A percentile compares a stretch with the other conserved stretches of the same genome.
Evolutionary conservation across 768 basidiomycete species (phyloP).

Genomic region (Psilocybe cubensis): DNA sequence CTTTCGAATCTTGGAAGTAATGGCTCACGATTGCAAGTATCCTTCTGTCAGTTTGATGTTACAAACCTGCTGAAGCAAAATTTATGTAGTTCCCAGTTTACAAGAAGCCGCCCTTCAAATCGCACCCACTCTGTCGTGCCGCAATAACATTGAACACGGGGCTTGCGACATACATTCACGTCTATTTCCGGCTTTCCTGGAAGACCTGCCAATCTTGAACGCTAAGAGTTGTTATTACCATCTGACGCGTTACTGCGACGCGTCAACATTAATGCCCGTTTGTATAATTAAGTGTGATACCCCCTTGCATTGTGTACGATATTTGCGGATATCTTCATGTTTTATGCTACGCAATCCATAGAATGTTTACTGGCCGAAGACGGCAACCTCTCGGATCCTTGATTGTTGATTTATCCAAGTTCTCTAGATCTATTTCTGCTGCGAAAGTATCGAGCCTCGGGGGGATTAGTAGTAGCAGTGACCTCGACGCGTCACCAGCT

Average conservation of each 20-base stretch:
- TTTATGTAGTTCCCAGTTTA: slow-evolving; percentile 37
- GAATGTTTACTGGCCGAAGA: no score
- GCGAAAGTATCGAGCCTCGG: background rate
- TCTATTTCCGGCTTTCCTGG: background rate
- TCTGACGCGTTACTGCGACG: slow-evolving; percentile 19
- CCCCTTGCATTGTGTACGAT: no score
- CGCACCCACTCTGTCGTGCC: slow-evolving; percentile 29
- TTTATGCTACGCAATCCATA: no score
- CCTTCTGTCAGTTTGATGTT: background rate
- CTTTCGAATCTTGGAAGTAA: slow-evolving; percentile 73
- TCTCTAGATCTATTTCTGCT: slow-evolving; percentile 1
- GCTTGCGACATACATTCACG: background rate
- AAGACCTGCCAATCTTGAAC: background rate
- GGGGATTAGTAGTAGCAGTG: background rate
- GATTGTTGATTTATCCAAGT: background rate
- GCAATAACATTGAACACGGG: slow-evolving; percentile 18
- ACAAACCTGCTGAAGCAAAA: background rate
- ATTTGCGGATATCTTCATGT: no score
- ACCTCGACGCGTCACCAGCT: background rate
- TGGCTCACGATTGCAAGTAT: slow-evolving; percentile 71
- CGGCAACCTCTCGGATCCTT: no score
- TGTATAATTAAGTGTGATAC: slow-evolving; percentile 10
- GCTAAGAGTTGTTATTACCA: background rate
- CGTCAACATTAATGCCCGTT: no score
- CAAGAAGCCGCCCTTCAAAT: slow-evolving; percentile 37